phyloP scores from a whole-genome alignment of 148 eudicot species.

The Amaranthus hypochondriacus region DNA sequence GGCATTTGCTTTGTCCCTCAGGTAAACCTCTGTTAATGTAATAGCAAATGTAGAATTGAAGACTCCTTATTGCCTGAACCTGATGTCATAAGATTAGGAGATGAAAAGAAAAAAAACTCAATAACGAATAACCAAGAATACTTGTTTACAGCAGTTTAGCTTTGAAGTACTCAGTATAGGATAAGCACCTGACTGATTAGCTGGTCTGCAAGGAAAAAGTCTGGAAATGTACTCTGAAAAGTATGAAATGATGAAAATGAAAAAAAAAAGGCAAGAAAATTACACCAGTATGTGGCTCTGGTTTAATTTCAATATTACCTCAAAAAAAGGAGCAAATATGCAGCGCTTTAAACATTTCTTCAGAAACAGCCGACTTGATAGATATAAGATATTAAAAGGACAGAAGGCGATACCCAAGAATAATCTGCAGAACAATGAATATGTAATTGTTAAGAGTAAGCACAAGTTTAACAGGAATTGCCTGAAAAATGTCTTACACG shows the following conservation, averaged over 20 bases:
- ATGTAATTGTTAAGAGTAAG: conserved; percentile 1
- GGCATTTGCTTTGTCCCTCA: conserved; percentile 43
- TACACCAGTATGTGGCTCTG: background rate
- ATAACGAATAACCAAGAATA: conserved; percentile 1
- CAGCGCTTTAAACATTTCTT: conserved; percentile 36
- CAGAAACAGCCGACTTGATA: conserved; percentile 49
- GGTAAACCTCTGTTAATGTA: conserved; percentile 31
- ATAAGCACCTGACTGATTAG: conserved; percentile 56
- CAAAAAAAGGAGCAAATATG: conserved; percentile 59
- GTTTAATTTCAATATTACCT: conserved; percentile 31
- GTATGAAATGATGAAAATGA: background rate
- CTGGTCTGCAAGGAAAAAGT: conserved; percentile 64
- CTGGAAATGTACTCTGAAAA: conserved; percentile 51
- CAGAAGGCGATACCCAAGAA: conserved; percentile 40
- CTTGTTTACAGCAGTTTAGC: background rate
- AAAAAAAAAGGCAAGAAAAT: background rate
- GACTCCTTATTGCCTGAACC: conserved; percentile 46
- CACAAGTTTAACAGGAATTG: background rate
- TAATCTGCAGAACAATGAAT: conserved; percentile 36
- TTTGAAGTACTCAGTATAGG: background rate
- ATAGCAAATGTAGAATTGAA: conserved; percentile 58
- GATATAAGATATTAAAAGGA: conserved; percentile 56
- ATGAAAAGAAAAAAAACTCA: background rate
- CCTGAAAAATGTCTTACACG: too few relatives aligned
- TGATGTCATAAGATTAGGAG: conserved; percentile 5